Base-by-base conservation (phyloP, 345 rosid genomes). In the Pistacia integerrima region DNA sequence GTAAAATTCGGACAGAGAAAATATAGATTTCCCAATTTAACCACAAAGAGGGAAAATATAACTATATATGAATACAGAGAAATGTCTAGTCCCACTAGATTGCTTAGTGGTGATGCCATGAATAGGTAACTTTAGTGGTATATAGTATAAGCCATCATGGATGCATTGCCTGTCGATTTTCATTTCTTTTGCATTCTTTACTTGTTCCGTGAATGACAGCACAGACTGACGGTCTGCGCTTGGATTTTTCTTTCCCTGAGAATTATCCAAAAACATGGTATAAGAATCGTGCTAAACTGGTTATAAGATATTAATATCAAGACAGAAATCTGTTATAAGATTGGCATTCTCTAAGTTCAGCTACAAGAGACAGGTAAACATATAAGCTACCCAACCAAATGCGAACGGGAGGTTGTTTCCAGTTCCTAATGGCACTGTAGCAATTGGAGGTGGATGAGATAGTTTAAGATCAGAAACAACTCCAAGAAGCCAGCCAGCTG, bases 401-500 rank as follows among this genome's bases (percentile, higher is more conserved):
- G 96, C 81, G 77, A 88, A 91, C 3, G 90, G 93, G 22, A 89
- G 88, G 73, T 91, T 91, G 80, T 91, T 91, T 74, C 96, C 93
- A 18, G 96, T 91, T 82, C 96, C 93, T 55, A 91, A 35, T 3
- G 96, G 96, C 20, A 91, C 88, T 10, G 92, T 91, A 44, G 92
- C 93, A 64, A 89, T 74, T 3, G 96, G 91, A 41, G 92, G 93
- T 52, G 93, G 87, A 17, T 75, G 81, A 62, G 92, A 90, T 52
- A 89, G 81, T 78, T 91, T 89, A 77, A 91, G 93, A 87, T 91
- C 93, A 64, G 85, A 83, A 77, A 91, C 83, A 35, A 91, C 93
- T 57, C 96, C 93, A 36, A 91, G 92, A 57, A 91, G 85, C 96
- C 93, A 91, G 72, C 93, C 79, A 28, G 93, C 93, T 5, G 96